Conservation (phyloP, 2,329 filamentous ascomycete genomes). For the Trichoderma endophyticum region DNA sequence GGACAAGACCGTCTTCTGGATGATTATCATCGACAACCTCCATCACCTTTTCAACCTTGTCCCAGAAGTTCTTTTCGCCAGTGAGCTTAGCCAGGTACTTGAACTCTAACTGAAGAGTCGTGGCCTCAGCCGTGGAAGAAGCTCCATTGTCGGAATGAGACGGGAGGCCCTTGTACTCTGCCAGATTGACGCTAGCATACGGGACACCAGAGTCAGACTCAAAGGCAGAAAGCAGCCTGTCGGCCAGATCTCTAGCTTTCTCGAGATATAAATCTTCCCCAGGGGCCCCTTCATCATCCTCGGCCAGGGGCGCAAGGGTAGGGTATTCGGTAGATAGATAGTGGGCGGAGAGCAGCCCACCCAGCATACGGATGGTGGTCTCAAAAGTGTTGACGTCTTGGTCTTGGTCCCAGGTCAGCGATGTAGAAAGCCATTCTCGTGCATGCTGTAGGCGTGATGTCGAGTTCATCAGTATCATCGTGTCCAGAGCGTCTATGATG, state of each 20-base stretch:
- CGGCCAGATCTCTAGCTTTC: constrained; percentile 89
- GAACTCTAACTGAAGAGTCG: constrained; percentile 90
- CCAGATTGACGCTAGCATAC: constrained; percentile 85
- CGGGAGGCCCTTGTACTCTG: constrained; percentile 68
- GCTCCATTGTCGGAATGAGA: constrained; percentile 84
- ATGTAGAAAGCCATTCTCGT: constrained; percentile 80
- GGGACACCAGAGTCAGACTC: constrained; percentile 84
- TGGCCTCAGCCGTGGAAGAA: constrained; percentile 90
- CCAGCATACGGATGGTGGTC: constrained; percentile 96
- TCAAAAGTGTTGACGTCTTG: constrained; percentile 98
- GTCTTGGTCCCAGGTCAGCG: constrained; percentile 81
- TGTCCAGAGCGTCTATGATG: constrained; percentile 93
- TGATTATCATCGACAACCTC: constrained; percentile 82
- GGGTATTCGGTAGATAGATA: constrained; percentile 87
- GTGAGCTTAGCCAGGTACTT: constrained; percentile 96
- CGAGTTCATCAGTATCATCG: constrained; percentile 97
- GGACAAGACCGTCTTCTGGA: constrained; percentile 76
- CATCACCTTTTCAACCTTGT: constrained; percentile 87
- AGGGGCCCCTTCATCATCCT: constrained; percentile 67
- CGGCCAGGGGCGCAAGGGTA: constrained; percentile 68
- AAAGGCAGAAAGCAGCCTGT: constrained; percentile 82
- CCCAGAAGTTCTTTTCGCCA: constrained; percentile 89
- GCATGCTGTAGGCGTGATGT: constrained; percentile 81
- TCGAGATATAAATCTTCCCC: constrained; percentile 94
- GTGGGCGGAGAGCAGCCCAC: constrained; percentile 86